phyloP scores from a whole-genome alignment of 2,329 filamentous ascomycete species.

The Fusarium sp. region DNA sequence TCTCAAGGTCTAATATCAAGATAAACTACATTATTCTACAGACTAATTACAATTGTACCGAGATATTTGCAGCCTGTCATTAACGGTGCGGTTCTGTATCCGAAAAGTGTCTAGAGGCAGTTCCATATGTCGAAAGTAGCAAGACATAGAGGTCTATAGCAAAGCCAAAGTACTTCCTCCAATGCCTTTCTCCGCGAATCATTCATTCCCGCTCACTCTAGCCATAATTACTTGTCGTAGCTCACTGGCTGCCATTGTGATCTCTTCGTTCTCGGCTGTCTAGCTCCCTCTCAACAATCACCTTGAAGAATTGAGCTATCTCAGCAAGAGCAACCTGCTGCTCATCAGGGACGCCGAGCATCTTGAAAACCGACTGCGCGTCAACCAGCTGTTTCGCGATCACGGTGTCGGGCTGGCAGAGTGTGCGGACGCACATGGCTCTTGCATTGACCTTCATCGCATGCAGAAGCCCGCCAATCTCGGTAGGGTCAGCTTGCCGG shows the following conservation, averaged over 20 bases:
- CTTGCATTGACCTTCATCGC: conserved; percentile 67
- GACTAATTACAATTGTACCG: neutral
- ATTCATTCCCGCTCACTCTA: conserved; percentile 26
- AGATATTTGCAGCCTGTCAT: neutral
- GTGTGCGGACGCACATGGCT: conserved; percentile 66
- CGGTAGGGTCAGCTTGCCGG: conserved; percentile 57
- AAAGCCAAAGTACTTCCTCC: neutral
- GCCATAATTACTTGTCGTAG: conserved; percentile 17
- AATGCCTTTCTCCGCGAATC: conserved; percentile 8
- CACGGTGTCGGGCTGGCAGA: conserved; percentile 70
- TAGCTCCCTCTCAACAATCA: conserved; percentile 63
- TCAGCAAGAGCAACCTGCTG: conserved; percentile 63
- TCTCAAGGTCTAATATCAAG: neutral
- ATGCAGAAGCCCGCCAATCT: conserved; percentile 63
- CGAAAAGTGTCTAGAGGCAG: neutral
- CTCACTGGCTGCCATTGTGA: conserved; percentile 29
- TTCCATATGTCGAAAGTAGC: neutral
- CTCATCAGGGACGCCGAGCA: conserved; percentile 61
- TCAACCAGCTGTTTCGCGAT: conserved; percentile 71
- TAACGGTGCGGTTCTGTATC: neutral
- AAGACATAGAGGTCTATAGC: neutral
- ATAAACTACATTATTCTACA: neutral
- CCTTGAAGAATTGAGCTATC: conserved; percentile 67
- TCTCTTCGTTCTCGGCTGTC: conserved; percentile 46
- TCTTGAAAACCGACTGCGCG: conserved; percentile 63